Evolutionary conservation across 2,329 filamentous ascomycete genomes (phyloP).

Genomic region (Mycosphaerelloides madeirae): DNA sequence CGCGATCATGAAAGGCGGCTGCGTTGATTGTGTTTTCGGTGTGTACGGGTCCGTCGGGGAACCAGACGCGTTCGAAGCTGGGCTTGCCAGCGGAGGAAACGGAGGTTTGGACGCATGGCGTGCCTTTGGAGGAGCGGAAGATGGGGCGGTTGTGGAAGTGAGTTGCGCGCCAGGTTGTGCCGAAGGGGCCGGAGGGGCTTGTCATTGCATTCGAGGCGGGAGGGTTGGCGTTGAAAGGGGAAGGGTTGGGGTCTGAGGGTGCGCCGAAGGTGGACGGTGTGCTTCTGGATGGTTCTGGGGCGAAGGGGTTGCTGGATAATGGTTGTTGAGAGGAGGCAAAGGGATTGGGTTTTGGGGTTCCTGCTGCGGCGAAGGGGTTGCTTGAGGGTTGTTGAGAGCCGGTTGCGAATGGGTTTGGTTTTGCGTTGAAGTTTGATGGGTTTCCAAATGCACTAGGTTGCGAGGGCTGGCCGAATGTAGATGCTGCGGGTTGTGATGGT

Average conservation of each 20-base stretch:
- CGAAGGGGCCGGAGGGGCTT: background rate
- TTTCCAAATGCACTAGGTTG: conserved; percentile 3
- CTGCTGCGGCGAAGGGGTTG: conserved; percentile 4
- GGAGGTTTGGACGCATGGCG: background rate
- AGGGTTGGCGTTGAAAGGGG: background rate
- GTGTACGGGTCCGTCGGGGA: conserved; percentile 52
- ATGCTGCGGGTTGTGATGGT: conserved; percentile 12
- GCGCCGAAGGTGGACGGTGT: background rate
- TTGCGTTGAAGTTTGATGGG: background rate
- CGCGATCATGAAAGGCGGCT: conserved; percentile 22
- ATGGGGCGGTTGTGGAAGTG: background rate
- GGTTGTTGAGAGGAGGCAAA: background rate
- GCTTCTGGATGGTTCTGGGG: background rate
- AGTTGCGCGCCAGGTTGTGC: no score
- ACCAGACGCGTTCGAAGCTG: conserved; percentile 3
- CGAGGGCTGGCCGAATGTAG: conserved; percentile 20
- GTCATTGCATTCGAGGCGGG: no score
- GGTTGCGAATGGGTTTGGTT: conserved; percentile 1
- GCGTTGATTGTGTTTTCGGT: conserved; percentile 48
- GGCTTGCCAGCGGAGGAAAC: background rate
- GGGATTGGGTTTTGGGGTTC: no score
- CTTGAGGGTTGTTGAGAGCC: background rate
- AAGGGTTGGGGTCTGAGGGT: background rate
- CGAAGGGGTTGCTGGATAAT: conserved; percentile 1
- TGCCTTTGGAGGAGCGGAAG: background rate